phyloP scores from a whole-genome alignment of 768 basidiomycete species.

The Hemileccinum rubropunctum region DNA sequence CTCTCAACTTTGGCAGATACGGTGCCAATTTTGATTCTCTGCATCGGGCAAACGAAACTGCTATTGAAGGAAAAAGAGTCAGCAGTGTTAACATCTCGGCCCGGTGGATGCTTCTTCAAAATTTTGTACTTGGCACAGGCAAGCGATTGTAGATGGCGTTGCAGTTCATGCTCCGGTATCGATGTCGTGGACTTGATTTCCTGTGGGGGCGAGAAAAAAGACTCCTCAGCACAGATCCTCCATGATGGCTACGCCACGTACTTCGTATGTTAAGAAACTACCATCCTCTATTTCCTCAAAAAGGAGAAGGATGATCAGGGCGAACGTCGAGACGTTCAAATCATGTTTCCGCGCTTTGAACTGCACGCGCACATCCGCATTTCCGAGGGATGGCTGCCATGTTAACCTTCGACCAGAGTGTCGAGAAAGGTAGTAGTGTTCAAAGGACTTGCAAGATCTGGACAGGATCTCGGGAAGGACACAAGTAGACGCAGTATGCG shows the following conservation, averaged over 20 bases:
- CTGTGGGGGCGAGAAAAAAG: slow-evolving; percentile 42
- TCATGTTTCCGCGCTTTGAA: slow-evolving; percentile 86
- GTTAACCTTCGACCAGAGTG: slow-evolving; percentile 89
- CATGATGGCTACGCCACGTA: slow-evolving; percentile 32
- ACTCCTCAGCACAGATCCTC: not conserved
- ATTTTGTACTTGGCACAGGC: slow-evolving; percentile 95
- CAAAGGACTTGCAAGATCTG: slow-evolving; percentile 71
- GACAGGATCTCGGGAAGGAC: slow-evolving; percentile 64
- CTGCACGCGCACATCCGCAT: slow-evolving; percentile 78
- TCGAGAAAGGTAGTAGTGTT: slow-evolving; percentile 83
- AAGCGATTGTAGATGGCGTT: slow-evolving; percentile 92
- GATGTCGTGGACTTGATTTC: slow-evolving; percentile 77
- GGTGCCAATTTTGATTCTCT: slow-evolving; percentile 91
- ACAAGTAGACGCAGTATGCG: slow-evolving; percentile 61
- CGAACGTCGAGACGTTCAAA: slow-evolving; percentile 88
- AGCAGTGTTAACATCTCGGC: slow-evolving; percentile 69
- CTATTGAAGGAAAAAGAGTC: slow-evolving; percentile 92
- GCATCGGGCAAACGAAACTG: slow-evolving; percentile 75
- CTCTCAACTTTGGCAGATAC: slow-evolving; percentile 86
- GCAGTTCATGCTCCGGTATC: slow-evolving; percentile 75
- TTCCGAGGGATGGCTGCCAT: slow-evolving; percentile 90
- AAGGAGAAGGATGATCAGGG: slow-evolving; percentile 80
- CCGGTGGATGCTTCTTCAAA: slow-evolving; percentile 85
- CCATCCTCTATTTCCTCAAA: slow-evolving; percentile 73
- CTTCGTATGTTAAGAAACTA: slow-evolving; percentile 75